Percentiles rank a stretch among this genome's conserved stretches.
These are phyloP conservation scores for Lachancea nothofagi DNA, from an alignment of 805 yeast species.

Conservation along the genomic window DNA sequence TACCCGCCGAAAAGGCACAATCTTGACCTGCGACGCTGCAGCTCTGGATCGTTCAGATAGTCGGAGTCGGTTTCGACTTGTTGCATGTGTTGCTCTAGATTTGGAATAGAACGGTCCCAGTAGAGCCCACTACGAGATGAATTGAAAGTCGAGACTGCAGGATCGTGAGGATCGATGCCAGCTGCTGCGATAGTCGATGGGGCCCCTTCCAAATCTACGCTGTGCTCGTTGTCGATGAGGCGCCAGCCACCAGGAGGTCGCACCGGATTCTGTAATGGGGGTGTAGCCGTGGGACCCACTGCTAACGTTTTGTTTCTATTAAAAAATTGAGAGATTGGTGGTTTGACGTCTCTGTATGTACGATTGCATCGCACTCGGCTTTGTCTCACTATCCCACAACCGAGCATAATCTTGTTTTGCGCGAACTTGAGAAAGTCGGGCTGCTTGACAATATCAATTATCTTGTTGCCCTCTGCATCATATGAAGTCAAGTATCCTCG, in stretches of 20 bases:
- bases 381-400: conserved; percentile 32
- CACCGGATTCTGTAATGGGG: conserved; percentile 21
- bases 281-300: conserved; percentile 14
- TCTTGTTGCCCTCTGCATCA: conserved; percentile 61
- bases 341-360: conserved; percentile 30
- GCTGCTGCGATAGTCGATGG: neutral
- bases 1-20: conserved; percentile 16
- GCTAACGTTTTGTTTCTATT: conserved; percentile 29
- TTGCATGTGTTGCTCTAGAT: conserved; percentile 5
- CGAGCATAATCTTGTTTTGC: conserved; percentile 36
- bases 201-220: neutral
- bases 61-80: conserved; percentile 29
- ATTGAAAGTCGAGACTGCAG: neutral
- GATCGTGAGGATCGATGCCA: neutral
- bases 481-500: conserved; percentile 44
- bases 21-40: conserved; percentile 33
- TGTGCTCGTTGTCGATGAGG: conserved; percentile 22
- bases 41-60: conserved; percentile 25
- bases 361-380: conserved; percentile 26
- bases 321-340: conserved; percentile 32
- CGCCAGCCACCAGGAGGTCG: conserved; percentile 35
- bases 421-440: conserved; percentile 38
- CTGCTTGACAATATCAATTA: conserved; percentile 36
- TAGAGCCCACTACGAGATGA: conserved; percentile 21
- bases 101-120: conserved; percentile 33